Conservation (phyloP, 208 protist species). For the Crithidia brevicula region DNA sequence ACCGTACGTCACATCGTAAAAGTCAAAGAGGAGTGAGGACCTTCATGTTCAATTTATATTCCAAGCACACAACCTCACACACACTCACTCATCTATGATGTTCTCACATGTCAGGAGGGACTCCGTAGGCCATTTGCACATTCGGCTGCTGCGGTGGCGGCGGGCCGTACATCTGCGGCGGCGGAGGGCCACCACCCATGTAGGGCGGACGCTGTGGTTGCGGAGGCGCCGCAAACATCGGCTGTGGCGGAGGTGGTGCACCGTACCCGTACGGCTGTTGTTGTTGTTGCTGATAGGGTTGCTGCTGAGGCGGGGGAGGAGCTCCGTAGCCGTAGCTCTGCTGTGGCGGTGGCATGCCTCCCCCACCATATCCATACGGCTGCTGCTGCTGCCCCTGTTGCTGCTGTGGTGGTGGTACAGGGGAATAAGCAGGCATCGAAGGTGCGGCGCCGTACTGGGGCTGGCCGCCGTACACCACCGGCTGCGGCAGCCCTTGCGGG, state of each 20-base stretch:
- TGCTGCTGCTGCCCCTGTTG: constrained; percentile 11
- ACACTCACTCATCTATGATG: too few species aligned
- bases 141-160: constrained; percentile 9
- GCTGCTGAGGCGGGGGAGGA: constrained; percentile 13
- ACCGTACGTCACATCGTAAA: too few species aligned
- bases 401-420: constrained; percentile 7
- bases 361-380: constrained; percentile 3
- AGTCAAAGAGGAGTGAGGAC: too few species aligned
- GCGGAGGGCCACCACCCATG: constrained; percentile 16
- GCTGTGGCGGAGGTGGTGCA: constrained; percentile 12
- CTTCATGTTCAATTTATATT: too few species aligned
- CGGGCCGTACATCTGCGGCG: constrained; percentile 14
- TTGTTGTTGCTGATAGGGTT: too few species aligned
- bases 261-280: constrained; percentile 4
- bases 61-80: too few species aligned
- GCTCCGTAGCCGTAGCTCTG: constrained; percentile 10
- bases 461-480: constrained; percentile 22
- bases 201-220: constrained; percentile 14
- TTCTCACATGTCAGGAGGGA: constrained; percentile 33
- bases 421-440: constrained; percentile 1
- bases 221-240: constrained; percentile 17
- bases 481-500: constrained; percentile 27
- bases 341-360: constrained; percentile 14
- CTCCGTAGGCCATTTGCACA: constrained; percentile 36
- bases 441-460: not conserved